Percentiles rank a stretch among this genome's conserved stretches.
Evolutionary conservation across 441 rosid genomes (phyloP).

Genomic region (Erodium moschatum): DNA sequence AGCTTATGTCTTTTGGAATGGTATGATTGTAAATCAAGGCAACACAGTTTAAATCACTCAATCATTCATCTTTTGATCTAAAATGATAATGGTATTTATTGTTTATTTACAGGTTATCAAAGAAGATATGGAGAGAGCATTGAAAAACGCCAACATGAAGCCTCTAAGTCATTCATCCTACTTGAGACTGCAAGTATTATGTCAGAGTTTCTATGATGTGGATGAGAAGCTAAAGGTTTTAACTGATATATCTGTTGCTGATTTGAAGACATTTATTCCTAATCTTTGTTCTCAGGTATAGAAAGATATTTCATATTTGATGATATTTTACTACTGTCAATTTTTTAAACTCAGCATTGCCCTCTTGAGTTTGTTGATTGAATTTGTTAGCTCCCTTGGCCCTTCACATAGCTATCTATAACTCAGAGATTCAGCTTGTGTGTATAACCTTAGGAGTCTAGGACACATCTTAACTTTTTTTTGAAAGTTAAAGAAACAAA

Average conservation of each 20-base stretch:
- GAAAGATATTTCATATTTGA: conserved; percentile 14
- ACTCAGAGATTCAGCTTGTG: not conserved
- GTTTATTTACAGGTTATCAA: conserved; percentile 58
- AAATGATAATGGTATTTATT: not conserved
- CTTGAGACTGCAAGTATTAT: conserved; percentile 72
- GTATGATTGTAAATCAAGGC: not conserved
- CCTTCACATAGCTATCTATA: not conserved
- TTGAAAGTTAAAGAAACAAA: not conserved
- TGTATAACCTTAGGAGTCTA: not conserved
- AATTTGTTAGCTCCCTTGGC: not conserved
- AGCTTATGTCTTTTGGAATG: not conserved
- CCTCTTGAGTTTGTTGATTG: not conserved
- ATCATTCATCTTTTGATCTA: not conserved
- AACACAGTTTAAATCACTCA: not conserved
- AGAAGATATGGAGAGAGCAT: conserved; percentile 69
- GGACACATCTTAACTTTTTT: not conserved
- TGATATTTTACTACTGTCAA: not conserved
- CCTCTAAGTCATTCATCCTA: conserved; percentile 83
- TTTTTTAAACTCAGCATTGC: conserved; percentile 10
- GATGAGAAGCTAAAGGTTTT: conserved; percentile 70
- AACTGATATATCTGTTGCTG: conserved; percentile 54
- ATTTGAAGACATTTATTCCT: conserved; percentile 69
- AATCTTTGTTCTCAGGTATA: conserved; percentile 78
- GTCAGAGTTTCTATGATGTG: conserved; percentile 69
- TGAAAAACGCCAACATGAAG: conserved; percentile 80